A percentile compares a stretch with the other conserved stretches of the same genome.
These are phyloP conservation scores for Cicer yamashitae DNA, from an alignment of 306 rosid species.

Conservation along the genomic window DNA sequence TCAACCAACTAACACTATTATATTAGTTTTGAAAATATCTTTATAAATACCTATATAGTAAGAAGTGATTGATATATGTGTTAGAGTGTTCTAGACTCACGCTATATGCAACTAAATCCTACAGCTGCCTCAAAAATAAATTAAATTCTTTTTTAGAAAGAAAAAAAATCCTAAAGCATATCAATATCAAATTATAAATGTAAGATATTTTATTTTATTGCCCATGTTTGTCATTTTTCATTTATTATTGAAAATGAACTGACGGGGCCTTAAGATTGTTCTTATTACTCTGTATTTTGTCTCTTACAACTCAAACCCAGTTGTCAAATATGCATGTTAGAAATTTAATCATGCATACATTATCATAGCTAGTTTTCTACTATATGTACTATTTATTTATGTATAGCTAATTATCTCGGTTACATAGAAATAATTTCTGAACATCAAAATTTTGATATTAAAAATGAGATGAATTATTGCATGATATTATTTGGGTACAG, in stretches of 20 bases:
- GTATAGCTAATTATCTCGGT: not conserved
- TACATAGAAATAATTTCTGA: not conserved
- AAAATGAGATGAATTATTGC: too few relatives aligned
- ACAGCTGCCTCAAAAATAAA: too few relatives aligned
- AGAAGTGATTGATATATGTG: too few relatives aligned
- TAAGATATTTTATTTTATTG: not conserved
- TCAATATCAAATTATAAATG: not conserved
- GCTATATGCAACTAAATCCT: too few relatives aligned
- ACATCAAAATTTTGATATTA: too few relatives aligned
- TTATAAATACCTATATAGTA: too few relatives aligned
- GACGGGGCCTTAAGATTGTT: conserved; percentile 28
- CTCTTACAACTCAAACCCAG: conserved; percentile 31
- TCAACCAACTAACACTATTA: too few relatives aligned
- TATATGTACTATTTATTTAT: not conserved
- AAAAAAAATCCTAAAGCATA: not conserved
- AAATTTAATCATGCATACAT: not conserved
- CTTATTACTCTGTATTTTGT: conserved; percentile 41
- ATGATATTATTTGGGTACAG: too few relatives aligned
- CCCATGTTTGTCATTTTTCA: conserved; percentile 34
- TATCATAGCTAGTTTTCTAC: not conserved
- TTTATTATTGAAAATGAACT: not conserved
- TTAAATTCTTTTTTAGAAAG: too few relatives aligned
- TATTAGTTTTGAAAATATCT: too few relatives aligned
- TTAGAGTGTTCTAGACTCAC: too few relatives aligned
- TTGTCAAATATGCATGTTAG: conserved; percentile 1